Evolutionary conservation across 2,329 filamentous ascomycete genomes (phyloP), one percentile per base, ranked within the genome.

Genomic region (Cordyceps farinosa): DNA sequence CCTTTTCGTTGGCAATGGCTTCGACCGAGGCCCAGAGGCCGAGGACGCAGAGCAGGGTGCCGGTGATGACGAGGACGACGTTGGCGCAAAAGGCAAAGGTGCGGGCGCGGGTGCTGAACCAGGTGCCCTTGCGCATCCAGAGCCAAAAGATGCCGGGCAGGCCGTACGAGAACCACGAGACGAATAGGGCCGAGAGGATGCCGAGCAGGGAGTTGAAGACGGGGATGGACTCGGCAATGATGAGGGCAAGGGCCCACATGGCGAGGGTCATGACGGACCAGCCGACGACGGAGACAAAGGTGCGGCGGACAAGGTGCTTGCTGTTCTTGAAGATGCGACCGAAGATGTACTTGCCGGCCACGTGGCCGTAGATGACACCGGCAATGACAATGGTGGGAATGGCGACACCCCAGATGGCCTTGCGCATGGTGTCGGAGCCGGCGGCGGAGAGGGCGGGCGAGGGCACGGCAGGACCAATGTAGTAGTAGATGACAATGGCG

Each of bases 371-470:
- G 66, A 91, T 88, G 7, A 90, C 87, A 60, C 88, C 89, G 0
- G 88, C 86, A 56, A 91, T 84, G 54, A 91, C 78, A 64, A 91
- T 90, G 2, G 87, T 90, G 2, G 88, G 88, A 2, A 88, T 79
- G 0, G 88, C 88, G 64, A 91, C 78, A 30, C 86, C 87, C 75
- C 86, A 91, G 13, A 88, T 87, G 11, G 88, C 76, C 70, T 90
- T 90, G 29, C 83, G 79, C 53, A 90, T 75, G 0, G 81, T 69
- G 1, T 72, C 72, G 0, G 74, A 75, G 3, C 81, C 79, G 8
- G 87, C 84, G 7, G 86, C 86, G 8, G 86, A 84, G 1, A 92
- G 80, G 0, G 89, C 89, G 0, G 89, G 89, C 1, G 85, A 87
- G 1, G 81, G 78, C 2, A 91, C 87, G 10, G 79, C 73, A 0